Evolutionary conservation across 805 yeast genomes (phyloP).

Genomic region (Deakozyma indianensis): DNA sequence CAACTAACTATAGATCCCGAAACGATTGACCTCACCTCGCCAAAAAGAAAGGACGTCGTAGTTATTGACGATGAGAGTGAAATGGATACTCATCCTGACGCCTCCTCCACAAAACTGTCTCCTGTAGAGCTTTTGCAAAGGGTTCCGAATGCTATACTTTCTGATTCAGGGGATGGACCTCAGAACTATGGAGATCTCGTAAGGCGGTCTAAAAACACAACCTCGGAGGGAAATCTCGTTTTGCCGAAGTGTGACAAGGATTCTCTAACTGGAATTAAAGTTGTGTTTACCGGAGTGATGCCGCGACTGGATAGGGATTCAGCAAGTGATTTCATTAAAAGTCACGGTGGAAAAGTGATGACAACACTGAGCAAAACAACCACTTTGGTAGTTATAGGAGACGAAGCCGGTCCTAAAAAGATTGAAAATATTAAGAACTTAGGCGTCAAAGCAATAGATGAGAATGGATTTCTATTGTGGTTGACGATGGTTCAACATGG

Average conservation of each 20-base stretch:
- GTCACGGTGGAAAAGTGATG: slow-evolving; percentile 78
- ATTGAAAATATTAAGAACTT: slow-evolving; percentile 58
- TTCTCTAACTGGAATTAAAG: slow-evolving; percentile 70
- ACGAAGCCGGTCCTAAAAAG: slow-evolving; percentile 88
- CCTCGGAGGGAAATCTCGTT: too few species aligned
- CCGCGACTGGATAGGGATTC: slow-evolving; percentile 62
- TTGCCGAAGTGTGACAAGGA: slow-evolving; percentile 33
- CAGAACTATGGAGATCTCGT: too few species aligned
- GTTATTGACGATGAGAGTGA: too few species aligned
- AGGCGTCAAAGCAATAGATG: slow-evolving; percentile 64
- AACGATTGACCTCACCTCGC: too few species aligned
- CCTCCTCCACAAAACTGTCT: too few species aligned
- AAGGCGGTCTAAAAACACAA: too few species aligned
- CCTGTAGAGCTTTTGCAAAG: too few species aligned
- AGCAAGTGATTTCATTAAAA: slow-evolving; percentile 60
- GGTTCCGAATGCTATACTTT: too few species aligned
- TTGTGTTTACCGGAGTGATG: slow-evolving; percentile 79
- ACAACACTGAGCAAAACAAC: slow-evolving; percentile 76
- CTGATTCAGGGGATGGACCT: too few species aligned
- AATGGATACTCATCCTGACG: too few species aligned
- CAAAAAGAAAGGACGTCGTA: too few species aligned
- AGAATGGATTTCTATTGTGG: slow-evolving; percentile 50
- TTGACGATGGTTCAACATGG: background rate
- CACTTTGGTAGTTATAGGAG: slow-evolving; percentile 75
- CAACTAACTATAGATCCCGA: too few species aligned